Evolutionary conservation across 2,329 filamentous ascomycete species (phyloP), one percentile per base, ranked within the genome.

Genomic region (Cadophora sp.): DNA sequence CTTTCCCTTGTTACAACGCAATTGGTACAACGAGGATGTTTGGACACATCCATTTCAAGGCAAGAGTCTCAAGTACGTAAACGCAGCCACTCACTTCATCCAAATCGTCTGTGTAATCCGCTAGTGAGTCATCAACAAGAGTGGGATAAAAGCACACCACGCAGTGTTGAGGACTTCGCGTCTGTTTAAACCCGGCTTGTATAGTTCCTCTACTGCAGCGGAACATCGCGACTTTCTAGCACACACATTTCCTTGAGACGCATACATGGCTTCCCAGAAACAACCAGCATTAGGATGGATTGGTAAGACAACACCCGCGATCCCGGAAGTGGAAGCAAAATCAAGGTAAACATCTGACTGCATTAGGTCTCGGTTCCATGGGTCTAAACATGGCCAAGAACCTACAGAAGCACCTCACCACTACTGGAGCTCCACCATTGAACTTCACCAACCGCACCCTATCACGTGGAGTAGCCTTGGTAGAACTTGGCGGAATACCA

Each of bases 391-490:
- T 71, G 70, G 68, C 71, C 31, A 72, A 60, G 26, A 73, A 72
- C 40, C 71, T 76, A 5, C 72, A 75, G 51, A 74, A 75, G 24
- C 56, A 76, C 29, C 70, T 76, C 16, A 68, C 66, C 31, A 31
- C 46, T n/a, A 67, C 37, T 0, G 59, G 29, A 22, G 62, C 62
- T 22, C 69, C 64, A 1, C 34, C 70, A 46, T 73, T 82, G 51
- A 68, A 79, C 26, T 82, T 79, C 69, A 78, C 79, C n/a, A 82
- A 82, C 71, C 77, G 80, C 48, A 82, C 80, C 3, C 74, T 81
- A 67, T 77, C 79, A 51, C 80, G 79, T n/a, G 80, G 80, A 12
- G 74, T 77, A 7, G 59, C 76, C 16, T 72, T 82, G 26, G 75
- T 79, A 69, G 73, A 73, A 6, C 68, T 82, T 7, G 80, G 80